Evolutionary conservation across 805 yeast genomes (phyloP).

Genomic region (Ogataea pilisensis): DNA sequence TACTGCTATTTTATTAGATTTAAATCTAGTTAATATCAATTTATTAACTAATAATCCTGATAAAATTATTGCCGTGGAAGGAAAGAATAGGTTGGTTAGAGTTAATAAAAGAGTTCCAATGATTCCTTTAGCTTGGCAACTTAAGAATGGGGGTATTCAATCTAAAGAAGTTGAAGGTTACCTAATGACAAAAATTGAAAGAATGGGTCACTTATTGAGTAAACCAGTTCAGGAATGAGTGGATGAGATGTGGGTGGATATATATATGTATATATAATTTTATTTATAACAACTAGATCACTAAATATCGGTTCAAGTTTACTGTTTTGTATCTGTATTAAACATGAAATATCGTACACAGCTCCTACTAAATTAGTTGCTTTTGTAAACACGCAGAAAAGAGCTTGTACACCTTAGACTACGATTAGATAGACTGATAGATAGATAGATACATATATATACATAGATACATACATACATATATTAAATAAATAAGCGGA

Average conservation of each 20-base stretch:
- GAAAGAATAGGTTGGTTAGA: conserved; percentile 64
- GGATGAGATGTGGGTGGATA: too few relatives aligned
- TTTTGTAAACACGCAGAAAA: too few relatives aligned
- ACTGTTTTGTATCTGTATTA: neutral
- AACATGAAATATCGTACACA: neutral
- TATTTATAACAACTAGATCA: too few relatives aligned
- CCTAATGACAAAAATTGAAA: conserved; percentile 85
- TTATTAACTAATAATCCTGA: conserved; percentile 94
- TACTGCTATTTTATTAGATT: conserved; percentile 83
- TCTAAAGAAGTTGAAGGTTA: conserved; percentile 90
- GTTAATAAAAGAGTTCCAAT: conserved; percentile 92
- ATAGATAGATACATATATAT: too few relatives aligned
- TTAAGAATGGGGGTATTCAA: conserved; percentile 58
- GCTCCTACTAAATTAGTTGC: too few relatives aligned
- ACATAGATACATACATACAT: too few relatives aligned
- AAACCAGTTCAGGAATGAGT: conserved; percentile 25
- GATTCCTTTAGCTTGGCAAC: conserved; percentile 93
- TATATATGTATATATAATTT: too few relatives aligned
- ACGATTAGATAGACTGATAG: too few relatives aligned
- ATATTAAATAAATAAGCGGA: too few relatives aligned
- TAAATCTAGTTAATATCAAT: conserved; percentile 68
- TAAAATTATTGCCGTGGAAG: conserved; percentile 92
- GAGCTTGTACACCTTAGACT: too few relatives aligned
- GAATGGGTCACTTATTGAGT: conserved; percentile 92
- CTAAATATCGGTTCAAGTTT: too few relatives aligned